Percentiles rank a stretch among this genome's conserved stretches.
Evolutionary conservation across 371 early-diverging fungal genomes (phyloP).

Genomic region (Mortierella sp.): DNA sequence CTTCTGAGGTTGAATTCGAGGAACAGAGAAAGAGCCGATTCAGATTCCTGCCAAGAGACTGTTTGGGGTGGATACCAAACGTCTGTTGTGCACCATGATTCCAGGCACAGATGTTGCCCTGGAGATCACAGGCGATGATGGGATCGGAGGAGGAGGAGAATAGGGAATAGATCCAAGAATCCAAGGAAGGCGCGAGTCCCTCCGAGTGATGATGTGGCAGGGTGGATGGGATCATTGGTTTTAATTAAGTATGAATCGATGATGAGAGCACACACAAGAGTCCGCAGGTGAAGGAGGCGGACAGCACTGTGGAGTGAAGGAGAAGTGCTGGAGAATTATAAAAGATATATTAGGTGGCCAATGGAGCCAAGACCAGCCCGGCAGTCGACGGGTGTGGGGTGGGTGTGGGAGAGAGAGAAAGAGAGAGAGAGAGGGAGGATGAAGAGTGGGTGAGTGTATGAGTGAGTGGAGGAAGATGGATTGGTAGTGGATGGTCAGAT

Average conservation of each 20-base stretch:
- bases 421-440: neutral
- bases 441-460: neutral
- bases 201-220: slow-evolving; percentile 1
- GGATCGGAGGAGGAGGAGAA: slow-evolving; percentile 38
- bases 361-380: too few relatives aligned
- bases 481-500: neutral
- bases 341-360: neutral
- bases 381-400: too few relatives aligned
- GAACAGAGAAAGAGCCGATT: slow-evolving; percentile 11
- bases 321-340: neutral
- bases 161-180: slow-evolving; percentile 31
- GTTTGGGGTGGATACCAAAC: slow-evolving; percentile 33
- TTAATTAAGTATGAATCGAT: neutral
- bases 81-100: slow-evolving; percentile 27
- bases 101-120: slow-evolving; percentile 41
- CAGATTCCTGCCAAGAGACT: slow-evolving; percentile 38
- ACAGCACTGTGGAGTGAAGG: too few relatives aligned
- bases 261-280: neutral
- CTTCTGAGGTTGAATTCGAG: neutral
- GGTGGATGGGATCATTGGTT: slow-evolving; percentile 13
- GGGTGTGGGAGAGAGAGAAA: neutral
- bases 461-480: neutral
- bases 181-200: neutral
- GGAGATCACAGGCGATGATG: slow-evolving; percentile 42
- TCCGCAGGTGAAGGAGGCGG: neutral